phyloP scores from a whole-genome alignment of 2,329 filamentous ascomycete genomes.

The Aspergillus sergii region DNA sequence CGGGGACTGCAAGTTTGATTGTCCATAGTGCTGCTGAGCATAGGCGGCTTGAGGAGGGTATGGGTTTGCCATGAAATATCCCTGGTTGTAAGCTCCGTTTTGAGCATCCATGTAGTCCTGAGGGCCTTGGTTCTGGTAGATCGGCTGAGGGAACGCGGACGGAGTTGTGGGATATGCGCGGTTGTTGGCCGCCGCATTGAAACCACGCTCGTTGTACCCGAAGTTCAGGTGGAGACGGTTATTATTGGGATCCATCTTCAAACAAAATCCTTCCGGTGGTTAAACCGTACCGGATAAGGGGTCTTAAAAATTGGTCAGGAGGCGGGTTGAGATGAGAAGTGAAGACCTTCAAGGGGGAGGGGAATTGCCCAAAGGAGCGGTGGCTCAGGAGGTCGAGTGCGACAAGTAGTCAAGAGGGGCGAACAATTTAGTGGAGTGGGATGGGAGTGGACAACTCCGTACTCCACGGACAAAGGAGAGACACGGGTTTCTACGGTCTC shows the following conservation, averaged over 20 bases:
- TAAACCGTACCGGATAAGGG: constrained; percentile 13
- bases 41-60: constrained; percentile 58
- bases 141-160: constrained; percentile 93
- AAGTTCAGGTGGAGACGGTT: constrained; percentile 52
- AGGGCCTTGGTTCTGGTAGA: constrained; percentile 64
- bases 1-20: constrained; percentile 57
- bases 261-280: constrained; percentile 54
- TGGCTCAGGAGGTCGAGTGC: constrained; percentile 28
- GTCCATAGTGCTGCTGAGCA: constrained; percentile 55
- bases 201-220: constrained; percentile 64
- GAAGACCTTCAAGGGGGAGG: constrained; percentile 18
- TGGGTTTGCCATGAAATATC: constrained; percentile 66
- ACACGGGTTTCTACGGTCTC: not conserved
- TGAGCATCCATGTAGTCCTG: constrained; percentile 62
- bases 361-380: constrained; percentile 29
- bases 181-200: constrained; percentile 61
- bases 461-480: constrained; percentile 4
- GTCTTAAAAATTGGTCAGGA: constrained; percentile 7
- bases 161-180: constrained; percentile 83
- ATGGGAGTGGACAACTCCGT: constrained; percentile 16
- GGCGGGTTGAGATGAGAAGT: constrained; percentile 10
- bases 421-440: constrained; percentile 16
- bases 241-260: constrained; percentile 56
- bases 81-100: constrained; percentile 45
- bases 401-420: constrained; percentile 11